Percentiles rank a stretch among this genome's conserved stretches.
These are phyloP conservation scores for Tylopilus intermedius DNA, from an alignment of 768 basidiomycete species.

Conservation along the genomic window DNA sequence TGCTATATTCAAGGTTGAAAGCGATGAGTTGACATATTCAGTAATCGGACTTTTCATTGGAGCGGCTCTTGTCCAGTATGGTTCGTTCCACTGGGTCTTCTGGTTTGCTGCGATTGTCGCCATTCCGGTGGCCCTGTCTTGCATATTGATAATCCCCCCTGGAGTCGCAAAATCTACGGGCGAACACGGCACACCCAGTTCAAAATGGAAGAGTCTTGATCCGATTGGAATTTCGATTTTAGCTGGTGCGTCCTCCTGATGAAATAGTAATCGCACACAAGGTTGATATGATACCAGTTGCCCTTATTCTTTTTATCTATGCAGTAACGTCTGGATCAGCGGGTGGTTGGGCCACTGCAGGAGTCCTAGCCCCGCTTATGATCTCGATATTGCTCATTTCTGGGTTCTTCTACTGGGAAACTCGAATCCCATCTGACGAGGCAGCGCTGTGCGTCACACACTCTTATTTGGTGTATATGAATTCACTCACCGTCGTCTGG, in stretches of 20 bases:
- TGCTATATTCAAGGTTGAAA: background rate
- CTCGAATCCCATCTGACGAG: conserved; percentile 32
- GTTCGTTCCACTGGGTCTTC: conserved; percentile 49
- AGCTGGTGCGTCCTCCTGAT: conserved; percentile 26
- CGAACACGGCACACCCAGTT: background rate
- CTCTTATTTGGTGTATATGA: background rate
- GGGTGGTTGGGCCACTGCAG: conserved; percentile 44
- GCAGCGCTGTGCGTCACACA: conserved; percentile 39
- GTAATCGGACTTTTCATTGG: conserved; percentile 42
- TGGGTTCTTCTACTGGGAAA: conserved; percentile 51
- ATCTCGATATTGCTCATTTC: conserved; percentile 38
- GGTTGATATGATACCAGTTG: conserved; percentile 18
- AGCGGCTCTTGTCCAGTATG: conserved; percentile 37
- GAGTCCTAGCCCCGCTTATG: conserved; percentile 43
- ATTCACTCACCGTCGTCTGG: background rate
- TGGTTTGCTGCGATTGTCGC: conserved; percentile 41
- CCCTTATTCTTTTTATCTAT: conserved; percentile 39
- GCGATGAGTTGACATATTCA: conserved; percentile 8
- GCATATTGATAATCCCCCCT: conserved; percentile 34
- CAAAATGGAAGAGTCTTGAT: conserved; percentile 33
- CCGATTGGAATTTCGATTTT: conserved; percentile 36
- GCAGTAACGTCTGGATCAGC: conserved; percentile 44
- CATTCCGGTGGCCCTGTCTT: conserved; percentile 28
- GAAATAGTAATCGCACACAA: background rate
- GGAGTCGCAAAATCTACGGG: conserved; percentile 6